Conservation (phyloP, 257 asterid species). For the Solanum habrochaites region DNA sequence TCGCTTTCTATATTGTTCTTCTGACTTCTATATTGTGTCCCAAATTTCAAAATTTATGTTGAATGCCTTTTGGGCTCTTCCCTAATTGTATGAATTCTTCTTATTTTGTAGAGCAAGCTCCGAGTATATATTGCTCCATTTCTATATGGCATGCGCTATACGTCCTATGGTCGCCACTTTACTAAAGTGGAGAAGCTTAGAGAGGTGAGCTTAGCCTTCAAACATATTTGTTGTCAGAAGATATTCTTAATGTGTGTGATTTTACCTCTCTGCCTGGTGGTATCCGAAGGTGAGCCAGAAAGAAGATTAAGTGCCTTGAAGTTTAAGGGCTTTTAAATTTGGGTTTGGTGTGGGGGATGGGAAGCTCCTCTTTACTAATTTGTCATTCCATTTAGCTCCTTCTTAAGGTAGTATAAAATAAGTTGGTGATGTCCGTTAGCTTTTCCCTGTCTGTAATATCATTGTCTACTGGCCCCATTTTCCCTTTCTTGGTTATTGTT, state of each 20-base stretch:
- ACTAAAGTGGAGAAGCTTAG: constrained; percentile 65
- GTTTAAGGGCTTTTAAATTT: not conserved
- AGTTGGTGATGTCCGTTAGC: not conserved
- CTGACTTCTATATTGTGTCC: not conserved
- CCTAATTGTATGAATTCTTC: not conserved
- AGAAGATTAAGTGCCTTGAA: not conserved
- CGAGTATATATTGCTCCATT: constrained; percentile 73
- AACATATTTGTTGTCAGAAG: not conserved
- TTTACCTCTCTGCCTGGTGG: not conserved
- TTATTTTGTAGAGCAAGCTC: constrained; percentile 51
- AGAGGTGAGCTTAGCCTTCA: constrained; percentile 41
- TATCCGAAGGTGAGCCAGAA: not conserved
- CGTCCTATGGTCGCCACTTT: constrained; percentile 94
- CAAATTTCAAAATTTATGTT: not conserved
- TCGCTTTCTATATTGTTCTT: not conserved
- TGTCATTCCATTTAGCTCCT: not conserved
- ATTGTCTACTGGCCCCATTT: not conserved
- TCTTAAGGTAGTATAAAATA: not conserved
- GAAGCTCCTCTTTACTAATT: not conserved
- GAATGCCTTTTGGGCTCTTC: not conserved
- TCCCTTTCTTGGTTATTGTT: not conserved
- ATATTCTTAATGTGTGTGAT: not conserved
- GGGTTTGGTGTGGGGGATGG: not conserved
- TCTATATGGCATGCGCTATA: constrained; percentile 73
- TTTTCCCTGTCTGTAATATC: not conserved